A percentile compares a stretch with the other conserved stretches of the same genome.
Evolutionary conservation across 768 basidiomycete genomes (phyloP).

Genomic region (Russula vinacea): DNA sequence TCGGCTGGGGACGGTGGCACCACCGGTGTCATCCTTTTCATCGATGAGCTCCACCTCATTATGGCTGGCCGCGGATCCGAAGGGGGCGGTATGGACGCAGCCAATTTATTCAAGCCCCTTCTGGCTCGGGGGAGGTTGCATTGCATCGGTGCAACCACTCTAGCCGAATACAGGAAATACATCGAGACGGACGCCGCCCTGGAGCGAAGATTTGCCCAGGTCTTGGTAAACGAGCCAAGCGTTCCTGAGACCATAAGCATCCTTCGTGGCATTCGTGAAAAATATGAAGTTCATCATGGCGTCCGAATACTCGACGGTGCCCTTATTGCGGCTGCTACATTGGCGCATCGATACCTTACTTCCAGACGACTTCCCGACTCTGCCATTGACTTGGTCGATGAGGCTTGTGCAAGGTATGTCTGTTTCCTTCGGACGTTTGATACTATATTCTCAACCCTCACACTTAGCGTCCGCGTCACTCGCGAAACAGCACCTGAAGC

Average conservation of each 20-base stretch:
- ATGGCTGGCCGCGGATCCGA: slow-evolving; percentile 84
- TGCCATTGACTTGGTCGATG: slow-evolving; percentile 90
- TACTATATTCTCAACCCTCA: slow-evolving; percentile 17
- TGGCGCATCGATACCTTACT: slow-evolving; percentile 92
- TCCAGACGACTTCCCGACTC: slow-evolving; percentile 75
- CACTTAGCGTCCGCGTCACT: slow-evolving; percentile 75
- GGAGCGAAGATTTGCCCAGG: slow-evolving; percentile 90
- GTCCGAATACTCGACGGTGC: slow-evolving; percentile 87
- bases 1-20: slow-evolving; percentile 63
- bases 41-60: slow-evolving; percentile 92
- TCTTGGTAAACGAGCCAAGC: slow-evolving; percentile 85
- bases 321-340: slow-evolving; percentile 81
- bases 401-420: slow-evolving; percentile 80
- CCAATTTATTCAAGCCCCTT: slow-evolving; percentile 87
- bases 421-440: neutral
- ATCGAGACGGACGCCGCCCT: slow-evolving; percentile 91
- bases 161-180: slow-evolving; percentile 88
- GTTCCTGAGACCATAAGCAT: slow-evolving; percentile 92
- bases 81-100: slow-evolving; percentile 92
- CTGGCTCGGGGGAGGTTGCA: slow-evolving; percentile 78
- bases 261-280: slow-evolving; percentile 89
- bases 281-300: slow-evolving; percentile 85
- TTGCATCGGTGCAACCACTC: slow-evolving; percentile 87
- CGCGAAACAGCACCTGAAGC: slow-evolving; percentile 93
- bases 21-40: slow-evolving; percentile 81